Base-by-base conservation (phyloP, 1,139 yeast genomes). In the Blastobotrys capitulatus region DNA sequence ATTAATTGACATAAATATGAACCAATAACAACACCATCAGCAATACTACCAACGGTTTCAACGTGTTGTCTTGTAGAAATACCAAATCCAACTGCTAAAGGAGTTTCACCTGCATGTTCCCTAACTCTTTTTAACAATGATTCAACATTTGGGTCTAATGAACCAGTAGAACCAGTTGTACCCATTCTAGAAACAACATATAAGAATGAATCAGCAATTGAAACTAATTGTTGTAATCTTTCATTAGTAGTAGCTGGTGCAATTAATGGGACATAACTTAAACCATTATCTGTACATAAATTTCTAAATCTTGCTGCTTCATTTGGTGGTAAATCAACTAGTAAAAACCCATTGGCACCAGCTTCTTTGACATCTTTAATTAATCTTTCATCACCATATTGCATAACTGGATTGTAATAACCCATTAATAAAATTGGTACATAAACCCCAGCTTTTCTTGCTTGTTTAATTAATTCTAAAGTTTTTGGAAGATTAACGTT, bases 101-200 rank as follows among this genome's bases (percentile, higher is more conserved):
- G 97, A 37, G 79, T 84, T 42, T 75, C 77, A 31, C 84, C 83
- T 10, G 95, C 78, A 63, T 78, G 76, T 55, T 78, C 75, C 64
- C 95, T 79, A 15, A 94, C 95, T 60, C 90, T 80, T 38, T 74
- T 74, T 60, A 94, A 81, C 55, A 92, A 76, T 40, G 75, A 80
- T 31, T 82, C 80, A 52, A 90, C 77, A 57, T 83, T 83, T 6
- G 73, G 64, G 39, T 86, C 78, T 47, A 92, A 82, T 37, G 78
- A 70, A 15, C 79, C 75, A 20, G 82, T 73, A 29, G 95, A 94
- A 65, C 99, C 98, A 35, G 99, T 92, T 49, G 96, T 84, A 57
- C 97, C 97, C 98, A 92, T 92, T 67, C 95, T 80, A 8, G 97
- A 88, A 19, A 92, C 97, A 42, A 92, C 97, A 62, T 92, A 92